Base-by-base conservation (phyloP, 2,329 filamentous ascomycete species). In the Thelonectria rubi region DNA sequence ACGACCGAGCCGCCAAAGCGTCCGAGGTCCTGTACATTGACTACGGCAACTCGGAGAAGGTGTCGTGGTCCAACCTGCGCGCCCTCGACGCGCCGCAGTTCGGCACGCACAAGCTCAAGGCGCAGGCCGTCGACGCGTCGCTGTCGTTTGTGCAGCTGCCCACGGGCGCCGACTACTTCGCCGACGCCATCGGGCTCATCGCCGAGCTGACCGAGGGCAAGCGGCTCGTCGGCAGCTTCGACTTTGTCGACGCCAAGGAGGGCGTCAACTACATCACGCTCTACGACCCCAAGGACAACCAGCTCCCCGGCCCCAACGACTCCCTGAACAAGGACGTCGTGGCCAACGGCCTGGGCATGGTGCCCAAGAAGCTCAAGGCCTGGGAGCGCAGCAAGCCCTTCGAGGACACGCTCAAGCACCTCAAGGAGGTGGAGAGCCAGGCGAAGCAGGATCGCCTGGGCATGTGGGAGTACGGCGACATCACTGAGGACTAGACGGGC, bases 381-480 rank as follows among this genome's bases (percentile, higher is more conserved):
- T 98, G 94, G 91, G 95, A 98, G 84, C 86, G 90, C 58, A 86
- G 85, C 78, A 80, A 79, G 60, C 88, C 87, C 9, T 91, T 92
- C 47, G 85, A 85, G 59, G 85, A 91, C 34, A 87, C 93, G 45
- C 79, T 97, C 65, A 86, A 88, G 76, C 86, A 86, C 69, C 80
- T 97, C 64, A 89, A 86, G 73, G 85, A 90, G 76, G 86, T 90
- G 53, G 90, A 97, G 82, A 83, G 85, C 37, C 84, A 90, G 76
- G 94, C 94, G 5, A 97, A 96, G 86, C 82, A 86, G 57, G 88
- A 89, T 59, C 87, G 93, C 65, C 83, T 88, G 68, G 95, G 95
- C 45, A 95, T 97, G 86, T 99, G 94, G 94, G 95, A 99, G 85
- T 99, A 98, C 78, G 95, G 95, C 69, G 95, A 98, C 77, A 84